Evolutionary conservation across 352 stramenopile species (phyloP), one percentile per base, ranked within the genome.

Genomic region (Phytophthora citricola): DNA sequence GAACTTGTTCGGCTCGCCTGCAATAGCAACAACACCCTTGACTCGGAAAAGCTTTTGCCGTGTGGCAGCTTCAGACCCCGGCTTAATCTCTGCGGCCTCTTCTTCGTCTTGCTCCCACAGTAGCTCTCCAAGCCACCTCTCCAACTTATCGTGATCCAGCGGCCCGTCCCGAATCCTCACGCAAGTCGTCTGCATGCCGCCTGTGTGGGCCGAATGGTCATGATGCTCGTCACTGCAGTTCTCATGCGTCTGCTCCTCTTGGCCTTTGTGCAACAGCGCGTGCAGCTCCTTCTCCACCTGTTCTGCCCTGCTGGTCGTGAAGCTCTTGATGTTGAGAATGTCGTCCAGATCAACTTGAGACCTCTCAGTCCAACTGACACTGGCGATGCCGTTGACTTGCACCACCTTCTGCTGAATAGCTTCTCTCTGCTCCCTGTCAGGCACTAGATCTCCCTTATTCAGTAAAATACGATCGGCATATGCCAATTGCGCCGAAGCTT

Each of bases 391-490:
- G 50, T 97, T 97, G 34, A 96, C 65, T 3, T 68, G 29, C 0
- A 43, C 39, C 14, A 97, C 71, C 5, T 51, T 71, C 2, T 47
- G 34, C 45, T 90, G 69, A 29, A 96, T 84, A 14, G 47, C 20
- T 0, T 39, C 52, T 12, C 89, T 58, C 36, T 80, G 36, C n/a
- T 56, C 34, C 27, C 95, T 39, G 5, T 69, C 61, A 0, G 69
- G 82, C 9, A 99, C 90, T 9, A 99, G 79, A 78, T 99, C 98
- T 20, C 97, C 80, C 73, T 99, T 99, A 79, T 99, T 99, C 32
- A 99, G 78, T 41, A 99, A 63, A 62, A 99, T 98, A 31, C 97
- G 94, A 79, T 99, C 98, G 0, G 97, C 96, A 84, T 99, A 99
- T 1, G 97, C 98, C 22, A 99, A 81, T 75, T 99, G 98, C 44